phyloP scores from a whole-genome alignment of 2,329 filamentous ascomycete genomes.

The Shiraia bambusicola region DNA sequence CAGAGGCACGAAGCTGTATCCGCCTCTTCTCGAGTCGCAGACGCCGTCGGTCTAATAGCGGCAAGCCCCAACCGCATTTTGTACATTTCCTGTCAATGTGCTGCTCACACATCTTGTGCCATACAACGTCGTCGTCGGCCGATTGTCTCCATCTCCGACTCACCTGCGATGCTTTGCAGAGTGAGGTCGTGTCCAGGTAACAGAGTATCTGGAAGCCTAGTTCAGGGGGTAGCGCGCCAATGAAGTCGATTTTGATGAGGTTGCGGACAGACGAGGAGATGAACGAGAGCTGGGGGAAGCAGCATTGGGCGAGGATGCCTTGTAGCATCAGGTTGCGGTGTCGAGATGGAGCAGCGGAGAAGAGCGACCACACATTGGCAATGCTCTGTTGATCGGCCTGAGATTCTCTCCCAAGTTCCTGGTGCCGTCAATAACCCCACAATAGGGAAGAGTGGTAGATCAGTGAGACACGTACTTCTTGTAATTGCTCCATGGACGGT shows the following conservation, averaged over 20 bases:
- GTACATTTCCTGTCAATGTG: conserved; percentile 92
- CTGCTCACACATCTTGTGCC: conserved; percentile 98
- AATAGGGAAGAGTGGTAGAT: background rate
- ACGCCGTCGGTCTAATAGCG: conserved; percentile 83
- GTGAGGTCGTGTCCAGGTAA: conserved; percentile 87
- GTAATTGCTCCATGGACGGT: conserved; percentile 91
- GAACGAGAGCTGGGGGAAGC: conserved; percentile 93
- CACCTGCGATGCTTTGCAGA: conserved; percentile 95
- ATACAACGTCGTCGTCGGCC: conserved; percentile 96
- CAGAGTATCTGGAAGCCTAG: conserved; percentile 91
- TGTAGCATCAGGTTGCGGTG: conserved; percentile 96
- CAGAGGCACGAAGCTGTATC: conserved; percentile 69
- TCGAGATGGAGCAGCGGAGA: conserved; percentile 91
- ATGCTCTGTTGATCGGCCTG: conserved; percentile 91
- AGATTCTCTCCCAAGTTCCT: conserved; percentile 81
- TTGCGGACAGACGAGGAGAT: conserved; percentile 89
- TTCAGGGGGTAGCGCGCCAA: conserved; percentile 84
- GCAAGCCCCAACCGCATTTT: conserved; percentile 94
- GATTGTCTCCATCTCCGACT: conserved; percentile 83
- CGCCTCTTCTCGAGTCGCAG: conserved; percentile 84
- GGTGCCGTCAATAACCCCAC: conserved; percentile 25
- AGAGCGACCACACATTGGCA: conserved; percentile 95
- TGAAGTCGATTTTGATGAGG: conserved; percentile 95
- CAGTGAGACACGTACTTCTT: conserved; percentile 67
- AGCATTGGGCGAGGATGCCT: conserved; percentile 93